Conservation (phyloP, 1,284 basidiomycete species). For the Ceratorhiza oryzae-sativae region DNA sequence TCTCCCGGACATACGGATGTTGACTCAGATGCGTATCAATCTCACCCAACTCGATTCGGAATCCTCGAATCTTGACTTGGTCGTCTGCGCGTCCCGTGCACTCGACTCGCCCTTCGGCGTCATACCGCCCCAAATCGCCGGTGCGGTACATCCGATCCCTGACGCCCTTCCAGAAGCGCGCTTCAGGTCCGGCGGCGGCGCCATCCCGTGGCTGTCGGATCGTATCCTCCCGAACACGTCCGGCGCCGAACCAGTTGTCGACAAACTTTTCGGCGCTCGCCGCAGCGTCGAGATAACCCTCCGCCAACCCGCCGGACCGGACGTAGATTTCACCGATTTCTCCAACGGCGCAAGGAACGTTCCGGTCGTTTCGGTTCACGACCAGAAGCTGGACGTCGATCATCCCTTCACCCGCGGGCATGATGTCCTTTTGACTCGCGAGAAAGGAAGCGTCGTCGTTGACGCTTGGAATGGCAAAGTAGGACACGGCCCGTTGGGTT, state of each 20-base stretch:
- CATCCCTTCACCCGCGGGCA: slow-evolving; percentile 98
- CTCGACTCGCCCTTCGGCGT: slow-evolving; percentile 93
- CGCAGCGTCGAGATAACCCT: slow-evolving; percentile 89
- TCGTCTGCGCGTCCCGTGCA: slow-evolving; percentile 98
- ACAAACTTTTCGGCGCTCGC: slow-evolving; percentile 93
- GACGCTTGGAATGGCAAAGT: slow-evolving; percentile 92
- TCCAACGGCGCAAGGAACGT: slow-evolving; percentile 90
- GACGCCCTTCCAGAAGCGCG: slow-evolving; percentile 93
- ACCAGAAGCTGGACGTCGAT: slow-evolving; percentile 97
- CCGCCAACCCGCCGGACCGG: slow-evolving; percentile 92
- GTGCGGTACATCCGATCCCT: slow-evolving; percentile 98
- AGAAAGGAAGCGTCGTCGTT: slow-evolving; percentile 89
- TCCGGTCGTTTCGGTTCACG: slow-evolving; percentile 91
- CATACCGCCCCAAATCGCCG: slow-evolving; percentile 94
- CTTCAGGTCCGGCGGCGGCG: slow-evolving; percentile 68
- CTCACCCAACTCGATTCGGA: slow-evolving; percentile 98
- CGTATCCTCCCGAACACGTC: slow-evolving; percentile 68
- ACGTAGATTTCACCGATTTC: slow-evolving; percentile 99
- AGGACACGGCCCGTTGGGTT: slow-evolving; percentile 98
- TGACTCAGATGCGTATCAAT: slow-evolving; percentile 97
- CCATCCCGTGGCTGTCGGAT: slow-evolving; percentile 65
- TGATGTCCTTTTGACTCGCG: slow-evolving; percentile 95
- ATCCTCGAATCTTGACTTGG: slow-evolving; percentile 99
- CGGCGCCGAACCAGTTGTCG: slow-evolving; percentile 81
- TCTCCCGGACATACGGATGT: slow-evolving; percentile 93